Base-by-base conservation (phyloP, 805 yeast species). In the Starmerella roubikii region DNA sequence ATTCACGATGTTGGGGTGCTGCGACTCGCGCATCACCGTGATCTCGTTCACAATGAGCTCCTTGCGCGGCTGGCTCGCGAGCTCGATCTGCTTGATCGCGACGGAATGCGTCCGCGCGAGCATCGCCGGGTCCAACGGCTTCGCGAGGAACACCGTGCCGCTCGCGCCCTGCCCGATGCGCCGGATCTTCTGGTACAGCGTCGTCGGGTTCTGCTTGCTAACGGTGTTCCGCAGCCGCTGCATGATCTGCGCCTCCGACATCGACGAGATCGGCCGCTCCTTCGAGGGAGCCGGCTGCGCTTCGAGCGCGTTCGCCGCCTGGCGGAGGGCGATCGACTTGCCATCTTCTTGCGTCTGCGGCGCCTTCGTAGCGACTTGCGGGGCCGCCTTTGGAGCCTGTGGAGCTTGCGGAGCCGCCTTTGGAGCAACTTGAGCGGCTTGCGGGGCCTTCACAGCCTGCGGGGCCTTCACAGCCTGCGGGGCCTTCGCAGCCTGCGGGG, bases 131-230 rank as follows among this genome's bases (percentile, higher is more conserved):
- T 51, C 61, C n/a, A 63, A 49, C n/a, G 66, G 66, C 32, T 76
- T 72, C 0, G 96, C 96, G 23, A 91, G 83, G 53, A 78, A 91
- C 23, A 91, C 99, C 29, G 94, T 94, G 39, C 98, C 99, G 13
- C 93, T 78, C 0, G 98, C 98, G 54, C 99, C 98, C 62, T 91
- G 98, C 1, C 99, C 99, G 47, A 91, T 78, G 58, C 88, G 86
- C 28, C 72, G 68, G 45, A 88, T 51, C 45, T 59, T 64, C 39
- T 62, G 61, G 44, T 59, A 65, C 16, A 59, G 48, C 4, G 84
- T 78, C 6, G 83, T 68, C n/a, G 99, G 99, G 60, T 91, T 94
- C 31, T 73, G 69, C 51, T 71, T 74, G 47, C 77, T 74, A 9
- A 91, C 94, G 24, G 86, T 94, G 3, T 83, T 72, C 42, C 78